Evolutionary conservation across 2,329 filamentous ascomycete genomes (phyloP), one percentile per base, ranked within the genome.

Genomic region (Fusarium falciforme): DNA sequence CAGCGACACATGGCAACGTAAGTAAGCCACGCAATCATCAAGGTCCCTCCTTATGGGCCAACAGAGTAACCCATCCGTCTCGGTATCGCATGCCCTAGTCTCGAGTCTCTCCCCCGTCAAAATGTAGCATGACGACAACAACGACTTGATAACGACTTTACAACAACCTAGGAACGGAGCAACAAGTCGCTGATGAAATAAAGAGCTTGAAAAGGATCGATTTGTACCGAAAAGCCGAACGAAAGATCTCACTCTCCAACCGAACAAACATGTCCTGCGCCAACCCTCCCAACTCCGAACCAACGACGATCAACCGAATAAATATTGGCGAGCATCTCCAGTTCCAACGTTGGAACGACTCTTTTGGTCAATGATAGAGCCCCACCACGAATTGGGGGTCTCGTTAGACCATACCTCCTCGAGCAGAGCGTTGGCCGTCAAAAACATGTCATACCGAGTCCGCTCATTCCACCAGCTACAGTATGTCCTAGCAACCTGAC

Each of bases 361-460:
- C 62, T 65, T 68, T 17, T 68, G 66, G n/a, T 68, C 66, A 11
- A 68, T 65, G 17, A 68, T 42, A 12, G 66, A 66, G 0, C 66
- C 66, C 66, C 66, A 68, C 66, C 66, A 68, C 1, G 33, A 22
- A 6, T 42, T 40, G 16, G 55, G 25, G n/a, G 9, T 60, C 6
- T 60, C 35, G 12, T 64, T 60, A 6, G 47, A 22, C 76, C 73
- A 78, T 7, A 77, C 57, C 7, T 78, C 74, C 47, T 77, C 71
- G 5, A 78, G 63, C 10, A 77, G 36, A 2, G 66, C 66, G 0
- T 52, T 44, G 2, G 68, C 72, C 3, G 76, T 77, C 17, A 74
- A 7, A 29, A 78, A 82, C 81, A 82, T 82, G 20, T 78, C 71
- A 59, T 82, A 83, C 2, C 79, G 73, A 16, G 75, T 79, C 55